Conservation (phyloP, 345 rosid genomes). For the Triadica sebifera region DNA sequence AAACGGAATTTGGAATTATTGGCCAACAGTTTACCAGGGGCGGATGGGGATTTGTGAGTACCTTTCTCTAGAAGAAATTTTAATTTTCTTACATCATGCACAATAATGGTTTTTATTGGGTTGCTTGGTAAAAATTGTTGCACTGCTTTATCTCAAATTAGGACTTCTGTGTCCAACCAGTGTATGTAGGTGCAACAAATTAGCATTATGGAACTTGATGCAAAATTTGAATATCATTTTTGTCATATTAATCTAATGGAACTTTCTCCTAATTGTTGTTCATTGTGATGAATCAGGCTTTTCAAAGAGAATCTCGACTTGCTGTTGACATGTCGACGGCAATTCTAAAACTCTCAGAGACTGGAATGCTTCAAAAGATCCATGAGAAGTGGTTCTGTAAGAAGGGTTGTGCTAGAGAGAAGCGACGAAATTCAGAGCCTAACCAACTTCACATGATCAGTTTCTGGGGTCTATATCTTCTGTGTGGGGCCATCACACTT, state of each 20-base stretch:
- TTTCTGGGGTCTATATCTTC: constrained; percentile 81
- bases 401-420: constrained; percentile 42
- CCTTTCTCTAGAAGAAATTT: constrained; percentile 11
- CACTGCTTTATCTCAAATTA: background rate
- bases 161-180: background rate
- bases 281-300: constrained; percentile 49
- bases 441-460: constrained; percentile 59
- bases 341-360: constrained; percentile 70
- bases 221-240: background rate
- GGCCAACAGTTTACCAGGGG: constrained; percentile 73
- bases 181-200: no score
- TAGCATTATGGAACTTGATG: no score
- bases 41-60: constrained; percentile 98
- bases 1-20: constrained; percentile 54
- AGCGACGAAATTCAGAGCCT: constrained; percentile 30
- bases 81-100: background rate
- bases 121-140: background rate
- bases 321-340: constrained; percentile 84
- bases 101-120: background rate
- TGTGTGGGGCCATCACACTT: constrained; percentile 46
- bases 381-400: constrained; percentile 65
- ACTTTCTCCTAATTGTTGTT: background rate
- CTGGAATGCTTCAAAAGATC: constrained; percentile 60
- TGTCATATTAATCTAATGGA: background rate
- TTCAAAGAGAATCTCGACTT: constrained; percentile 67